Evolutionary conservation across 148 eudicot species (phyloP).

Genomic region (Camellia sinensis): DNA sequence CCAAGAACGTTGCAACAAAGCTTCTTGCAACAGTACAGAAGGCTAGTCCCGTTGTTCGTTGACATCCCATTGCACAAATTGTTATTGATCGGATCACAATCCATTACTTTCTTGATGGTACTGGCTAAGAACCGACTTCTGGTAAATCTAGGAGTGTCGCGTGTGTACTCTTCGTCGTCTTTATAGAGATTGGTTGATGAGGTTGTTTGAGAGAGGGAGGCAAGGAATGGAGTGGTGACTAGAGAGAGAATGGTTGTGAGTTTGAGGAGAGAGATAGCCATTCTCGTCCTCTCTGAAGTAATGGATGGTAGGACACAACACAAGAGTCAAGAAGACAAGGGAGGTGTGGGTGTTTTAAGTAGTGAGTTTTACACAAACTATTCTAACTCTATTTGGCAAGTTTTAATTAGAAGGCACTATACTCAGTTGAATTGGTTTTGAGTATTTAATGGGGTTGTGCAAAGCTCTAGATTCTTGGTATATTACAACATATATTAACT

Average conservation of each 20-base stretch:
- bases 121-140: conserved; percentile 24
- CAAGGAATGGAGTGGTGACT: conserved; percentile 10
- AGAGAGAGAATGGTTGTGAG: conserved; percentile 24
- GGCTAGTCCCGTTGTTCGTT: conserved; percentile 27
- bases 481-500: background rate
- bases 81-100: conserved; percentile 12
- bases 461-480: conserved; percentile 12
- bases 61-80: conserved; percentile 31
- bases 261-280: conserved; percentile 32
- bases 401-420: conserved; percentile 14
- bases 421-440: background rate
- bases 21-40: conserved; percentile 37
- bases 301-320: background rate
- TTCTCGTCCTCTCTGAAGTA: conserved; percentile 14
- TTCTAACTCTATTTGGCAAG: background rate
- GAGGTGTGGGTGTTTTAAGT: conserved; percentile 19
- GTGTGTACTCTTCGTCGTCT: conserved; percentile 25
- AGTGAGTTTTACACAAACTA: background rate
- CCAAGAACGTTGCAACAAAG: conserved; percentile 38
- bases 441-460: background rate
- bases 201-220: background rate
- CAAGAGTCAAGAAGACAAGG: conserved; percentile 9
- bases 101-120: conserved; percentile 34
- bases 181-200: background rate
- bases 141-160: conserved; percentile 9